Base-by-base conservation (phyloP, 73 alveolate species). In the Paramecium sexaurelia region DNA sequence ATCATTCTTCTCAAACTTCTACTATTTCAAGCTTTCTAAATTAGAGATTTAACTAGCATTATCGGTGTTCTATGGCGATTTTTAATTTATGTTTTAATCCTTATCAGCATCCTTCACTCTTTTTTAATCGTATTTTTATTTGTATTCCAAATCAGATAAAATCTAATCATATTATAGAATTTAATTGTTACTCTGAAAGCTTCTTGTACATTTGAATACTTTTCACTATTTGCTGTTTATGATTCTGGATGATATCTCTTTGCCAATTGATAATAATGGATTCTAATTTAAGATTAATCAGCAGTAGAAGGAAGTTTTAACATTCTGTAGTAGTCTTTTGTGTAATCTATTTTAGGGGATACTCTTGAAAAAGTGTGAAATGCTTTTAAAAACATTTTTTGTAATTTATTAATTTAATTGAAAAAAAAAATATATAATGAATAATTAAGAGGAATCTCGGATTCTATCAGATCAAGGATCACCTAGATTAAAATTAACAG, bases 201-300 rank as follows among this genome's bases (percentile, higher is more conserved):
- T 20, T 61, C 83, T 61, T 61, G 7, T 26, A 61, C 83, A 26
- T 61, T 61, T 32, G 2, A 61, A 61, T 61, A 61, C 26, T 61
- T 61, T 26, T 61, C 83, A 29, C 47, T 32, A 11, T 61, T 61
- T 61, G 83, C 47, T 27, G 20, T 61, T 61, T 61, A 61, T 61
- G 83, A 61, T 26, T 61, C 83, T 61, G 83, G 83, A 61, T 61
- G 83, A 8, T 61, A 61, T 13, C n/a, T 61, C 43, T 26, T 61
- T 0, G 83, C 83, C 7, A 61, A 32, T 61, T 61, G 5, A 61
- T 61, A 61, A 27, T 61, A 61, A 61, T 61, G 83, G 26, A 61
- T 61, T 61, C 83, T 26, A 13, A 61, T 61, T 32, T 61, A 24
- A 5, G 83, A 26, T 61, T 61, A 29, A 29, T 61, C 83, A 61